Evolutionary conservation across 106 monocot species (phyloP).

Genomic region (Acorus calamus): DNA sequence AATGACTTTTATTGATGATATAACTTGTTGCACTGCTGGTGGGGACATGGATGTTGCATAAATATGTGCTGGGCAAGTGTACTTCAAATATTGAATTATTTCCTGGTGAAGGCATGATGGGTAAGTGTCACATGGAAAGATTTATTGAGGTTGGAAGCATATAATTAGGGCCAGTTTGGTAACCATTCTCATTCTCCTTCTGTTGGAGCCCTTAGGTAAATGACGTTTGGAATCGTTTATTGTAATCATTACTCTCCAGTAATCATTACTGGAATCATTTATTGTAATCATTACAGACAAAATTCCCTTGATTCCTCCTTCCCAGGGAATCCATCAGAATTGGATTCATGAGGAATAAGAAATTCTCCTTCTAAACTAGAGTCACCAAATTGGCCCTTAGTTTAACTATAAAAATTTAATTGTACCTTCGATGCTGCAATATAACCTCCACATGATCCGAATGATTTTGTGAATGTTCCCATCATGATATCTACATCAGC

Average conservation of each 20-base stretch:
- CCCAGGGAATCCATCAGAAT: no score
- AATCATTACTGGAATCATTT: no score
- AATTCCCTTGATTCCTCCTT: no score
- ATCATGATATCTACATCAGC: conserved; percentile 84
- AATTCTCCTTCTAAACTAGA: no score
- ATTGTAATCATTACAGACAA: no score
- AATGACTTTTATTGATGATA: conserved; percentile 66
- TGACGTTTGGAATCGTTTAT: no score
- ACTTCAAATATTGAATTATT: conserved; percentile 58
- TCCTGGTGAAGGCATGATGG: conserved; percentile 28
- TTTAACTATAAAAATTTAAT: neutral
- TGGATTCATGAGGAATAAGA: no score
- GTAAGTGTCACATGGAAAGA: neutral
- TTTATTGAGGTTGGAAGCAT: neutral
- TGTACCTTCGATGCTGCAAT: conserved; percentile 77
- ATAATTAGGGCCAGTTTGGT: no score
- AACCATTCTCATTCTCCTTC: no score
- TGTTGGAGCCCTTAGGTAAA: no score
- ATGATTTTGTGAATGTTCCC: conserved; percentile 84
- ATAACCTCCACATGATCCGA: conserved; percentile 85
- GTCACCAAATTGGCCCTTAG: no score
- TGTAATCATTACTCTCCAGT: no score
- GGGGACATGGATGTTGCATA: conserved; percentile 88
- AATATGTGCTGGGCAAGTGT: conserved; percentile 65
- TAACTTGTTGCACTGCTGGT: conserved; percentile 72